These are phyloP conservation scores for Dictyostelium intermedium DNA, from an alignment of 78 protist species.

Conservation along the genomic window DNA sequence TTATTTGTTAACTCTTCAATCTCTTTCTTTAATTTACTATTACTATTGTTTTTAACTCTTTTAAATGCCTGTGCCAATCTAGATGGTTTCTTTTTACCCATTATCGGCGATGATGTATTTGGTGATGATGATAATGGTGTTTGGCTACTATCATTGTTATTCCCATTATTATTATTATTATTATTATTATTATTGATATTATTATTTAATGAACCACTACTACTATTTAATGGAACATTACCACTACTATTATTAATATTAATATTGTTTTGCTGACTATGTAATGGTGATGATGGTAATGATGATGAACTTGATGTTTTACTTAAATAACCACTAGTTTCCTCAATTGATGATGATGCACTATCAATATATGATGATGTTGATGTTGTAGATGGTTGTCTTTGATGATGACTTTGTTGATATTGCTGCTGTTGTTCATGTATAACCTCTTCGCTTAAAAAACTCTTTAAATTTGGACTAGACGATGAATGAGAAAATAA, in stretches of 20 bases:
- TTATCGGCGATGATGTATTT: background rate
- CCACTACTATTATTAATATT: too few species aligned
- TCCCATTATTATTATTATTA: background rate
- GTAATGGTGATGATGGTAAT: background rate
- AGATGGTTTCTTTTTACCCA: constrained; percentile 31
- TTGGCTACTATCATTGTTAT: background rate
- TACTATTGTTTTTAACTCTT: constrained; percentile 15
- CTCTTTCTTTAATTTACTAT: constrained; percentile 40
- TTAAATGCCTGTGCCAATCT: constrained; percentile 19
- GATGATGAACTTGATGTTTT: background rate
- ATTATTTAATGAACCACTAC: background rate
- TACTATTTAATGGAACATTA: background rate
- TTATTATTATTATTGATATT: background rate
- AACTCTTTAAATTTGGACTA: background rate
- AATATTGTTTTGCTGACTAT: background rate
- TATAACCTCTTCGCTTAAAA: background rate
- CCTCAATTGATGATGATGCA: background rate
- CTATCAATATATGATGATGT: background rate
- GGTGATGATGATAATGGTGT: constrained; percentile 12
- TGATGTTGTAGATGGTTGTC: background rate
- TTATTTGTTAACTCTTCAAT: constrained; percentile 20
- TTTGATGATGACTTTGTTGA: background rate
- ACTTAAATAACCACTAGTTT: background rate
- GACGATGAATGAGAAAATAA: background rate
- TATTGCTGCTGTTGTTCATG: background rate